phyloP scores from a whole-genome alignment of 176 grass and related monocot species.

The Tuctoria greenei region DNA sequence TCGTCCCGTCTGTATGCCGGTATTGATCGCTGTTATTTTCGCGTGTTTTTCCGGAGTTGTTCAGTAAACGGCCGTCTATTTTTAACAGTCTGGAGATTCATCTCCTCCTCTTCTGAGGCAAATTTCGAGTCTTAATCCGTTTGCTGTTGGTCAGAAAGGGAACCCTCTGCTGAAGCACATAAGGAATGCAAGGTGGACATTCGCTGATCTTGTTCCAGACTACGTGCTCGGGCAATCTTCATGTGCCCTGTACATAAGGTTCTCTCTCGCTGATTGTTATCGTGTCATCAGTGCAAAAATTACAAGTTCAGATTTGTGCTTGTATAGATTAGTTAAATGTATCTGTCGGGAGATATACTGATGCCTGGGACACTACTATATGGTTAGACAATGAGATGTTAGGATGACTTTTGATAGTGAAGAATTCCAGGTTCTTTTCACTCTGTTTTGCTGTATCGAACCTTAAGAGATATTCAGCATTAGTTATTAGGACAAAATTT shows the following conservation, averaged over 20 bases:
- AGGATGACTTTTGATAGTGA: background rate
- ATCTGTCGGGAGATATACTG: background rate
- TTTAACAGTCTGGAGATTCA: background rate
- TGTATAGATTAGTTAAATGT: background rate
- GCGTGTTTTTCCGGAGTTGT: too few species aligned
- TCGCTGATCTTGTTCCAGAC: constrained; percentile 75
- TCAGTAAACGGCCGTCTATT: too few species aligned
- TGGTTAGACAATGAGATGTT: background rate
- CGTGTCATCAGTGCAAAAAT: background rate
- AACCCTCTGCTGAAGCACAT: constrained; percentile 95
- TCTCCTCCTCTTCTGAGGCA: background rate
- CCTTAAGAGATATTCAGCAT: background rate
- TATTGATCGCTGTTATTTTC: too few species aligned
- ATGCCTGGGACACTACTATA: background rate
- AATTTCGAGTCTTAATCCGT: constrained; percentile 13
- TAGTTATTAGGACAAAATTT: background rate
- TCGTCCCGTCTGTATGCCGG: too few species aligned
- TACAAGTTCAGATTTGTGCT: background rate
- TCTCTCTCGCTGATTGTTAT: constrained; percentile 3
- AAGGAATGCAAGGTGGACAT: constrained; percentile 86
- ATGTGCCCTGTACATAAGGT: constrained; percentile 96
- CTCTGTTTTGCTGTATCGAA: background rate
- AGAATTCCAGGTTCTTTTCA: background rate
- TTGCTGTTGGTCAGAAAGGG: constrained; percentile 60
- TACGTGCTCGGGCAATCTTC: constrained; percentile 81